Conservation (phyloP, 768 basidiomycete genomes). For the Butyriboletus loyo region DNA sequence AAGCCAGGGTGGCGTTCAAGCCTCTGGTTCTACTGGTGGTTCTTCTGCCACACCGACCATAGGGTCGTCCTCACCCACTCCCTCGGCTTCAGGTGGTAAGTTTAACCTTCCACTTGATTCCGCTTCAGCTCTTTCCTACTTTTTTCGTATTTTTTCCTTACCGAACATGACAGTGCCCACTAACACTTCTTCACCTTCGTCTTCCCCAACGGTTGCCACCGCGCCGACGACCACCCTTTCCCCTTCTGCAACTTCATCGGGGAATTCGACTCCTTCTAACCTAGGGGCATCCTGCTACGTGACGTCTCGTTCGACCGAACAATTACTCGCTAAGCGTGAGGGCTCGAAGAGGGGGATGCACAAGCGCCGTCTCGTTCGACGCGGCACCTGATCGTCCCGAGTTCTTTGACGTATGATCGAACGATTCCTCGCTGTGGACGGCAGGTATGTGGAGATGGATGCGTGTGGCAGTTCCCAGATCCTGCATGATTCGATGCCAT, state of each 20-base stretch:
- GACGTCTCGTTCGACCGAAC: constrained; percentile 10
- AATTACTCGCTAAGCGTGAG: constrained; percentile 17
- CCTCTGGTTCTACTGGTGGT: constrained; percentile 17
- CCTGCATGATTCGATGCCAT: constrained; percentile 16
- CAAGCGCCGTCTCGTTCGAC: constrained; percentile 26
- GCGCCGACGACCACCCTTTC: constrained; percentile 1
- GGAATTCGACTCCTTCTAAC: not conserved
- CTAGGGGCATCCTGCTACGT: constrained; percentile 19
- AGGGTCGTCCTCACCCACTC: constrained; percentile 11
- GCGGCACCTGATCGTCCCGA: constrained; percentile 1
- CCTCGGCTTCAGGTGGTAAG: constrained; percentile 19
- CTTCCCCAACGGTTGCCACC: not conserved
- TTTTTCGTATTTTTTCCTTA: constrained; percentile 15
- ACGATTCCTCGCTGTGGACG: not conserved
- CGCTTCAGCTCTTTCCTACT: not conserved
- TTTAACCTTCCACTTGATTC: not conserved
- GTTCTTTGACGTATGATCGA: not conserved
- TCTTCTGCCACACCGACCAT: constrained; percentile 14
- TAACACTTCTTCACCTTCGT: constrained; percentile 19
- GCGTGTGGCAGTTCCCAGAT: not conserved
- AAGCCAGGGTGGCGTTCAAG: constrained; percentile 18
- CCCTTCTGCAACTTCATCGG: constrained; percentile 8
- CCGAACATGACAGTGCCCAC: constrained; percentile 21
- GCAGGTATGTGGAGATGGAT: not conserved
- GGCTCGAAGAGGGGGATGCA: constrained; percentile 11